Percentiles rank a stretch among this genome's conserved stretches.
Evolutionary conservation across 257 asterid species (phyloP).

Genomic region (Cordia subcordata): DNA sequence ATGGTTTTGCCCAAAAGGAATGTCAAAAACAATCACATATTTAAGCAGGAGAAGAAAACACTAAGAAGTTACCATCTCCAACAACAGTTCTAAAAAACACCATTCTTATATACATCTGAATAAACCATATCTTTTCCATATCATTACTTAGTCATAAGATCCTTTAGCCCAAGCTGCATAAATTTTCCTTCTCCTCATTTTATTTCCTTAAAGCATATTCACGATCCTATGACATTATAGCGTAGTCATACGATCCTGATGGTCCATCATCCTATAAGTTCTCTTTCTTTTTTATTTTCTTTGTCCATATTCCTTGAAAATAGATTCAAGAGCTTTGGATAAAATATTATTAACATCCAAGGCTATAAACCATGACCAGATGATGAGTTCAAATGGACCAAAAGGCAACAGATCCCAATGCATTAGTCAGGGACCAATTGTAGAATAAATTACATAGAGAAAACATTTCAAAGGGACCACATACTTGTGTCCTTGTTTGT

Average conservation of each 20-base stretch:
- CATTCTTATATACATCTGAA: too few relatives aligned
- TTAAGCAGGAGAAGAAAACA: background rate
- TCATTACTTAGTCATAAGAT: too few relatives aligned
- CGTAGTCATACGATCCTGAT: too few relatives aligned
- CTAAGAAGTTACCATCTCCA: background rate
- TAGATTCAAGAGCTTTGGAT: background rate
- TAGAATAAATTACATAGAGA: background rate
- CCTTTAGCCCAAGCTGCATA: too few relatives aligned
- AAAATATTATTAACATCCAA: too few relatives aligned
- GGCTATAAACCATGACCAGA: background rate
- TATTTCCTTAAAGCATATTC: too few relatives aligned
- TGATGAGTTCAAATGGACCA: background rate
- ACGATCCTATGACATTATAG: too few relatives aligned
- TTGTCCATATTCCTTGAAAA: background rate
- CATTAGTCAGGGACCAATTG: background rate
- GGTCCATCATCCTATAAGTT: too few relatives aligned
- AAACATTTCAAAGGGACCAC: background rate
- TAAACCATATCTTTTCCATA: too few relatives aligned
- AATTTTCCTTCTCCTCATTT: too few relatives aligned
- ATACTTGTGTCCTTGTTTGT: background rate
- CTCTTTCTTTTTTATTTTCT: too few relatives aligned
- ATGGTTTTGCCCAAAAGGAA: background rate
- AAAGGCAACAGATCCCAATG: background rate
- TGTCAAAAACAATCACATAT: constrained; percentile 7
- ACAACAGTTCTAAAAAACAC: too few relatives aligned